These are phyloP conservation scores for Athelia psychrophila DNA, from an alignment of 1,284 basidiomycete species.

Conservation along the genomic window DNA sequence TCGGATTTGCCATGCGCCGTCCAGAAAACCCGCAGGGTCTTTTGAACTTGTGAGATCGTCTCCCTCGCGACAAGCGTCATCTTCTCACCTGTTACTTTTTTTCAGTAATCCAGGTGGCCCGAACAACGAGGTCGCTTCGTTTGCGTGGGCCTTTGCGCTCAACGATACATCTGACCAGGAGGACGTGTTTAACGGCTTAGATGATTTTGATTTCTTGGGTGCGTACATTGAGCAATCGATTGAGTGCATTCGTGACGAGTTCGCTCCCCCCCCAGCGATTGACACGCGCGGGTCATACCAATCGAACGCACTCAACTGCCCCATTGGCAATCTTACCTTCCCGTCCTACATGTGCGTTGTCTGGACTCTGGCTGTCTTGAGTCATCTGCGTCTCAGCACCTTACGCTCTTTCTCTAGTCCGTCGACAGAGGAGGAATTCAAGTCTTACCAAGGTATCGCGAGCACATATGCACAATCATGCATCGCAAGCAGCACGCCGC, in stretches of 20 bases:
- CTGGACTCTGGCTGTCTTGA: too few relatives aligned
- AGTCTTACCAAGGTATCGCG: constrained; percentile 8
- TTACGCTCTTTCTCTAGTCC: constrained; percentile 7
- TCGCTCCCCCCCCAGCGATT: neutral
- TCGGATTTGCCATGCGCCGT: neutral
- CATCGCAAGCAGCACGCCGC: constrained; percentile 9
- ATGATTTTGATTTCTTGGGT: neutral
- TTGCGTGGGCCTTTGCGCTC: neutral
- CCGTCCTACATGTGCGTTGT: neutral
- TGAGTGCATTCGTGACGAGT: neutral
- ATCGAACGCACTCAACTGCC: neutral
- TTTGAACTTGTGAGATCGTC: neutral
- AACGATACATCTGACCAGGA: neutral
- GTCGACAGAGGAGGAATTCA: constrained; percentile 9
- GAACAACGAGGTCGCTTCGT: neutral
- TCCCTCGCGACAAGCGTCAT: neutral
- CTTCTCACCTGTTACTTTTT: too few relatives aligned
- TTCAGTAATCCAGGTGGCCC: neutral
- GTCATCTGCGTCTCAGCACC: neutral
- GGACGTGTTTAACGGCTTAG: neutral
- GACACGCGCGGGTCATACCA: neutral
- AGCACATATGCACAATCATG: constrained; percentile 6
- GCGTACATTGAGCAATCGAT: neutral
- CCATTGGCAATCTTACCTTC: neutral
- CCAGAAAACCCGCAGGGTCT: neutral